phyloP scores from a whole-genome alignment of 805 yeast genomes.

The Wickerhamiella parazyma region DNA sequence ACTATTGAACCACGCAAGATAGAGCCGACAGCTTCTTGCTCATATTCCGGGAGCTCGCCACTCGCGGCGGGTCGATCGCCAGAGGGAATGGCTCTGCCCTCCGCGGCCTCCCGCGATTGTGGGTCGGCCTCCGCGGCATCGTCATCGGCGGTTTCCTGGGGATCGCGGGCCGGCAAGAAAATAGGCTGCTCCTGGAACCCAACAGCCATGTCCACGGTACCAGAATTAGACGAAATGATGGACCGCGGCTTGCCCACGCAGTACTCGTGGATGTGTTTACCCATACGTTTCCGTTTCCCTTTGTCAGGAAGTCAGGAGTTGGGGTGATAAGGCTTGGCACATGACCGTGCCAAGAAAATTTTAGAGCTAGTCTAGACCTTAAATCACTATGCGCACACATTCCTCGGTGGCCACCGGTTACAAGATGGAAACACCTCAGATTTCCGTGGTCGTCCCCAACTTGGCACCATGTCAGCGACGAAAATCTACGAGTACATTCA shows the following conservation, averaged over 20 bases:
- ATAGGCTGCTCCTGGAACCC: constrained; percentile 24
- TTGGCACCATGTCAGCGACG: constrained; percentile 10
- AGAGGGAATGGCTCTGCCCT: not conserved
- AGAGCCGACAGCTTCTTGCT: constrained; percentile 25
- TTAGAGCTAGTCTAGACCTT: too few relatives aligned
- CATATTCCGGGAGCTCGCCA: constrained; percentile 9
- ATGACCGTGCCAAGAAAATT: too few relatives aligned
- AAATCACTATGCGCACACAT: too few relatives aligned
- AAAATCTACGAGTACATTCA: constrained; percentile 8
- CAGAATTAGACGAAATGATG: constrained; percentile 23
- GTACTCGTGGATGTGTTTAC: constrained; percentile 15
- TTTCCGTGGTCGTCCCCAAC: too few relatives aligned
- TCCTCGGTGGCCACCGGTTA: too few relatives aligned
- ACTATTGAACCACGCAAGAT: constrained; percentile 66
- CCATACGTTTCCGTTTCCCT: not conserved
- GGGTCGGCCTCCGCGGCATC: not conserved
- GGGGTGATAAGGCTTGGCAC: too few relatives aligned
- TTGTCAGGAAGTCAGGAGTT: not conserved
- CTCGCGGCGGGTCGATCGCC: not conserved
- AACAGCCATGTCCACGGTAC: constrained; percentile 23
- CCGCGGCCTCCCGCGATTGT: not conserved
- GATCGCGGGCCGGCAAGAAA: constrained; percentile 18
- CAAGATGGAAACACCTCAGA: too few relatives aligned
- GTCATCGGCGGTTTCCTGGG: constrained; percentile 7
- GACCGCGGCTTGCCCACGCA: constrained; percentile 24